Conservation (phyloP, 1,284 basidiomycete genomes). For the Ganoderma leucocontextum region DNA sequence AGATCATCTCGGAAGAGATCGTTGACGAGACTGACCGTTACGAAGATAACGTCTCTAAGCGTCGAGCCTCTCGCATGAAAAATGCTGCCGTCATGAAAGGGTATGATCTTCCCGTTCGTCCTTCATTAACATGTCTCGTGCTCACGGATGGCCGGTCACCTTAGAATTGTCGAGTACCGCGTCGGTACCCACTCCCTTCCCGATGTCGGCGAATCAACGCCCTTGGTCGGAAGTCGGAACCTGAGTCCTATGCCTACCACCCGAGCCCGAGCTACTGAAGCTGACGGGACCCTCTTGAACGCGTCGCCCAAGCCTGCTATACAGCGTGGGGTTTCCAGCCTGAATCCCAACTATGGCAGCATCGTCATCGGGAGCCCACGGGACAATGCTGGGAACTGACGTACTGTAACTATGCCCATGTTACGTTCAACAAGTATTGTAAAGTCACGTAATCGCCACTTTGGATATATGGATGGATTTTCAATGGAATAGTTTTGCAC, state of each 20-base stretch:
- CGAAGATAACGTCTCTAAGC: slow-evolving; percentile 85
- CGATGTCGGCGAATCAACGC: slow-evolving; percentile 34
- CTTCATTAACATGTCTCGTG: neutral
- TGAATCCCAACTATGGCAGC: slow-evolving; percentile 29
- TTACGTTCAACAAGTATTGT: neutral
- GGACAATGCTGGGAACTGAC: neutral
- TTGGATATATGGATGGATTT: neutral
- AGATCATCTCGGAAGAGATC: slow-evolving; percentile 90
- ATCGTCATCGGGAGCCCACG: slow-evolving; percentile 26
- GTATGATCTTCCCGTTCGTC: slow-evolving; percentile 46
- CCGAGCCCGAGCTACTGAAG: slow-evolving; percentile 2
- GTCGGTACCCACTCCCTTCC: slow-evolving; percentile 29
- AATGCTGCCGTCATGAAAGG: slow-evolving; percentile 85
- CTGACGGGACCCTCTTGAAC: slow-evolving; percentile 14
- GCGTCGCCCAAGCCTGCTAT: slow-evolving; percentile 3
- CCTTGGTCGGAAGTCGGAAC: slow-evolving; percentile 28
- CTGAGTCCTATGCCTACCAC: slow-evolving; percentile 18
- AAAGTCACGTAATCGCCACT: neutral
- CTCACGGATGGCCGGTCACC: neutral
- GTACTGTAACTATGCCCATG: neutral
- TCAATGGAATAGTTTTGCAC: neutral
- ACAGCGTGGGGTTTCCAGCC: slow-evolving; percentile 13
- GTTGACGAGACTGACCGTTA: slow-evolving; percentile 92
- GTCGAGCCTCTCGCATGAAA: slow-evolving; percentile 72
- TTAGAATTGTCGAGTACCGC: slow-evolving; percentile 42